Evolutionary conservation across 208 protist genomes (phyloP), one percentile per base, ranked within the genome.

Genomic region (Trypanosoma vivax): DNA sequence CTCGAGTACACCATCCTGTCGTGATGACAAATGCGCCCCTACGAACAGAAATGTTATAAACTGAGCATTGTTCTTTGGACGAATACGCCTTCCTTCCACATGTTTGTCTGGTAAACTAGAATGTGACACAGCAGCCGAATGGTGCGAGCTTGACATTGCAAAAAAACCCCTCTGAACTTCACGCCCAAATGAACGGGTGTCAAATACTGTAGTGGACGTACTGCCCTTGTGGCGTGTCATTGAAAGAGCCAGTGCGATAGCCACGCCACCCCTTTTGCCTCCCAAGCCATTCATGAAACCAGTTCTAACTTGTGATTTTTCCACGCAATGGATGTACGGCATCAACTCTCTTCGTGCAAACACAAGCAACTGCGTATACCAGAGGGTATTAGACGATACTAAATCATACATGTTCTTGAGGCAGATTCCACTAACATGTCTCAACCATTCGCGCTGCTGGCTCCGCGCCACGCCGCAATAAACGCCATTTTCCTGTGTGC

Each of bases 231-330:
- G 18, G 7, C 46, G 55, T 18, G 31, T 52, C 70, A 90, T 60
- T 0, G 79, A 84, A 7, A 96, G 19, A 0, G 53, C 53, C 13
- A 98, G 51, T 0, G 63, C 61, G 2, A 97, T 65, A 0, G 79
- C 89, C 13, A 96, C 79, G 7, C 83, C 94, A 34, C 95, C 95
- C 60, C 97, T 98, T 70, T 97, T 97, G 13, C 92, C 95, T 29
- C 89, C 50, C 3, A 73, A 33, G 25, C 87, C 87, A 1, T 60
- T 70, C 4, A 73, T 30, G 43, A 91, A 46, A 10, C 78, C 77
- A 2, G 79, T 82, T 59, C 64, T 67, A 16, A 90, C 77, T 50
- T 66, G 52, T 4, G 75, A 66, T 18, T 25, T 13, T 51, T 88
- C 62, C 0, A 78, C 49, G 21, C 74, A 50, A 3, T 51, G 59